Evolutionary conservation across 768 basidiomycete species (phyloP), one percentile per base, ranked within the genome.

Genomic region (Leccinum subgranulosum): DNA sequence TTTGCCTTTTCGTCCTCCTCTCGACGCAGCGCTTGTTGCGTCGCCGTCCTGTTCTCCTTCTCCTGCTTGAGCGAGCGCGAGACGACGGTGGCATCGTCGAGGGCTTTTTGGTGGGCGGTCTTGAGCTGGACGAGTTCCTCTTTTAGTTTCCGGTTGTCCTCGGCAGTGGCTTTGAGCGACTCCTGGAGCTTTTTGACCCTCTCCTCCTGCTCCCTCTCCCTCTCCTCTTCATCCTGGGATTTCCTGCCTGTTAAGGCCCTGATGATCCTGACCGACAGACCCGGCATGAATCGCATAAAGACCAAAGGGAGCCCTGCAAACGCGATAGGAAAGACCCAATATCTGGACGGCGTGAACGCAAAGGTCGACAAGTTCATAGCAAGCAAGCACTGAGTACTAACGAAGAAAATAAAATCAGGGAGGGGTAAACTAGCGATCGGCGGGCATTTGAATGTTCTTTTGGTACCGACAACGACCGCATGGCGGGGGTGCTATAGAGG

Each of bases 351-450:
- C 9, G 65, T 59, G 21, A 66, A 64, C 21, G 59, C 64, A 47
- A 70, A 57, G 25, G 68, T 68, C 39, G 72, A 63, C 57, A 63
- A 53, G 68, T 68, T 70, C 71, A 72, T 72, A 21, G 67, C 61
- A 59, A 60, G 66, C 65, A 63, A 59, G 57, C 60, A 51, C 12
- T 10, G 11, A 23, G 25, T 31, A 31, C 31, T 31, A 31, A 59
- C 55, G 46, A 51, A 34, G 10, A 34, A 15, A 34, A 34, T 34
- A 34, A 34, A 34, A 34, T 15, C 14, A 34, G 6, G 6, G 14
- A 34, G 34, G 56, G 59, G 56, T 34, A 59, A 46, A 41, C 34
- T 39, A 51, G 27, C 51, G 55, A 62, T 57, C 60, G 60, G 55
- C 58, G 55, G 64, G 50, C 64, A 66, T 66, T 66, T 72, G 69